phyloP scores from a whole-genome alignment of 2,329 filamentous ascomycete species.

The Hymenoscyphus albidus region DNA sequence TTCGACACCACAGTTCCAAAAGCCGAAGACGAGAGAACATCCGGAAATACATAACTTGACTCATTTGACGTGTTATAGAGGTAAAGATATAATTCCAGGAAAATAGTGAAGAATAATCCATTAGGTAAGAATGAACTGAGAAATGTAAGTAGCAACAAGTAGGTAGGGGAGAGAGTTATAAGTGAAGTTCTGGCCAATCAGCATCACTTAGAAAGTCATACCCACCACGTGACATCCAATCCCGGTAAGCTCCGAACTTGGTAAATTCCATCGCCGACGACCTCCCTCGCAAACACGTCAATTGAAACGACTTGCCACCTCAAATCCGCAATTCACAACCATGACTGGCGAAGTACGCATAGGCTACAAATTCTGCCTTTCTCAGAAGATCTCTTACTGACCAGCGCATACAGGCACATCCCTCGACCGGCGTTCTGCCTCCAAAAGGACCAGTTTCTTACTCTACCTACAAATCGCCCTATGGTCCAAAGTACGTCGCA shows the following conservation, averaged over 20 bases:
- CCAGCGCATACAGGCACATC: slow-evolving; percentile 19
- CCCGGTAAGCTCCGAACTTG: slow-evolving; percentile 17
- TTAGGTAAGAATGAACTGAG: no score
- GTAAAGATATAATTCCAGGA: not conserved
- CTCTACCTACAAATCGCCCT: slow-evolving; percentile 54
- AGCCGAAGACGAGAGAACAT: not conserved
- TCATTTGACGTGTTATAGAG: no score
- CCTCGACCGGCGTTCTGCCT: slow-evolving; percentile 22
- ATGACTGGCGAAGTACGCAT: slow-evolving; percentile 21
- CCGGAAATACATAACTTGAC: not conserved
- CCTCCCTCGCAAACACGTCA: slow-evolving; percentile 6
- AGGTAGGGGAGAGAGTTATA: not conserved
- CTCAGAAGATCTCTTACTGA: not conserved
- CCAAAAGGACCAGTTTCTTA: slow-evolving; percentile 18
- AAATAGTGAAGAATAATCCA: not conserved
- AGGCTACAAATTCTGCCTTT: slow-evolving; percentile 13
- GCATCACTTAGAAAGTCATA: not conserved
- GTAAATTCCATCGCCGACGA: slow-evolving; percentile 11
- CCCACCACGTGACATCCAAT: not conserved
- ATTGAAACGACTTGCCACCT: slow-evolving; percentile 17
- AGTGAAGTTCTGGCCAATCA: not conserved
- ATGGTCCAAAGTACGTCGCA: slow-evolving; percentile 60
- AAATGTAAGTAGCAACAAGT: not conserved
- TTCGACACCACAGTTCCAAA: not conserved
- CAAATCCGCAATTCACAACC: not conserved